A percentile compares a stretch with the other conserved stretches of the same genome.
phyloP scores from a whole-genome alignment of 2,329 filamentous ascomycete species.

The Trichophaea hybrida region DNA sequence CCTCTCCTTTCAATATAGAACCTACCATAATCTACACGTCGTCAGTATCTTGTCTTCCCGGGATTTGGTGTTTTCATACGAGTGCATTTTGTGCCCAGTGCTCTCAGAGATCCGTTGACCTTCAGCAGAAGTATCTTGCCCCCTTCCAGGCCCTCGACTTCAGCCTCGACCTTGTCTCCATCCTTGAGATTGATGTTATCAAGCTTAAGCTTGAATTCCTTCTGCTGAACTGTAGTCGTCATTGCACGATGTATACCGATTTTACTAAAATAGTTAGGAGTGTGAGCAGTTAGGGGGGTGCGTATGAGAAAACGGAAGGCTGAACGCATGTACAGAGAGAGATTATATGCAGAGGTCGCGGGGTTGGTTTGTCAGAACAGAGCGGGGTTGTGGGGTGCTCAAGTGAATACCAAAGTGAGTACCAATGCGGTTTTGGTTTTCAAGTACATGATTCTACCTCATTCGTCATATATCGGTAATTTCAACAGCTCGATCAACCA shows the following conservation, averaged over 20 bases:
- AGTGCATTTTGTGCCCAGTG: slow-evolving; percentile 68
- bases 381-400: no score
- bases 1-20: background rate
- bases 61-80: slow-evolving; percentile 4
- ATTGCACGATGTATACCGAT: background rate
- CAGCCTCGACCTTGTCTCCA: slow-evolving; percentile 73
- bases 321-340: no score
- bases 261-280: background rate
- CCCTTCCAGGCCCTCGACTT: slow-evolving; percentile 75
- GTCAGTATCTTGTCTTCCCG: background rate
- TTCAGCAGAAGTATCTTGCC: slow-evolving; percentile 81
- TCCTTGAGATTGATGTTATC: slow-evolving; percentile 58
- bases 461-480: no score
- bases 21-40: slow-evolving; percentile 8
- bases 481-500: no score
- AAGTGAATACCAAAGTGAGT: no score
- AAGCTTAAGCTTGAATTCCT: slow-evolving; percentile 46
- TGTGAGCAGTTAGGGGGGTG: background rate
- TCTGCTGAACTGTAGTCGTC: slow-evolving; percentile 10
- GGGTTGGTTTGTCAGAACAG: no score
- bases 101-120: slow-evolving; percentile 59
- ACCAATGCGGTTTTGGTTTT: no score
- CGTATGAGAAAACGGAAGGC: no score
- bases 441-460: no score
- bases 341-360: no score